Percentiles rank a stretch among this genome's conserved stretches.
Evolutionary conservation across 306 rosid species (phyloP).

Genomic region (Cicer judaicum): DNA sequence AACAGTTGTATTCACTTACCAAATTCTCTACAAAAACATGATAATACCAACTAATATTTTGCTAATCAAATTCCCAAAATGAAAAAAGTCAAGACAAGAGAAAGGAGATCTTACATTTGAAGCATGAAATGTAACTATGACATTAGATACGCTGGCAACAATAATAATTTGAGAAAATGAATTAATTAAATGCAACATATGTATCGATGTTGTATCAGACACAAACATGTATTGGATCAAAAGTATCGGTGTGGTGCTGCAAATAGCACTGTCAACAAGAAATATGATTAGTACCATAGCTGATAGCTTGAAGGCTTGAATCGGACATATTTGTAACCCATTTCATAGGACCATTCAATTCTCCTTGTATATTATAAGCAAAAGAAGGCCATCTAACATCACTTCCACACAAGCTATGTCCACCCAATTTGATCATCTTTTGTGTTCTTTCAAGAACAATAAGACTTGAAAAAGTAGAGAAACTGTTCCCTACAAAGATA

Average conservation of each 20-base stretch:
- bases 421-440: slow-evolving; percentile 56
- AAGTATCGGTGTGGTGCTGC: neutral
- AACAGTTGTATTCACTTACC: slow-evolving; percentile 14
- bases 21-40: slow-evolving; percentile 34
- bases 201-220: neutral
- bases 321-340: slow-evolving; percentile 83
- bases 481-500: slow-evolving; percentile 85
- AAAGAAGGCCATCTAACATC: slow-evolving; percentile 76
- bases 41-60: neutral
- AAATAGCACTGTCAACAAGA: slow-evolving; percentile 51
- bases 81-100: slow-evolving; percentile 3
- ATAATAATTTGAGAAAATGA: neutral
- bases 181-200: neutral
- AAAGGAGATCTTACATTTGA: slow-evolving; percentile 11
- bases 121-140: neutral
- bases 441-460: slow-evolving; percentile 85
- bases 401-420: slow-evolving; percentile 45
- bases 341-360: slow-evolving; percentile 64
- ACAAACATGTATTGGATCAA: neutral
- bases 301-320: slow-evolving; percentile 66
- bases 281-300: slow-evolving; percentile 80
- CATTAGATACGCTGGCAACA: too few species aligned
- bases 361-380: slow-evolving; percentile 77
- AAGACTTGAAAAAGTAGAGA: slow-evolving; percentile 88
- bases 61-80: slow-evolving; percentile 30